phyloP scores from a whole-genome alignment of 805 yeast genomes.

The Yarrowia divulgata region DNA sequence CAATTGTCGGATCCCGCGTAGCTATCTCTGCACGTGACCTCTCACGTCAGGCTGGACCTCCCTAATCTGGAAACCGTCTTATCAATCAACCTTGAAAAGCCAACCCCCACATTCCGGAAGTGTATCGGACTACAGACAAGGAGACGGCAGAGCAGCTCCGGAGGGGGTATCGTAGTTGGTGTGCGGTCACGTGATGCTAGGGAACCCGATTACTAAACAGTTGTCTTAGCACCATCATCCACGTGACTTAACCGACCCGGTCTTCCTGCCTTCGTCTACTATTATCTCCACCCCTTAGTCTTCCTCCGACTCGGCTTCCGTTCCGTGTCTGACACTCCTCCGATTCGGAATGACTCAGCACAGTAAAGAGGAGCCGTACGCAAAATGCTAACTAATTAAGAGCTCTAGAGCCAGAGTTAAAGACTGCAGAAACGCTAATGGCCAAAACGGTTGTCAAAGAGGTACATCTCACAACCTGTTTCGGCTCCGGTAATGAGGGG shows the following conservation, averaged over 20 bases:
- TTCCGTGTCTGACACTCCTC: background rate
- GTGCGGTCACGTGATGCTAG: background rate
- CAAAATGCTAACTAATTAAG: background rate
- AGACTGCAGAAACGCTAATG: too few relatives aligned
- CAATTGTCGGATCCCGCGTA: too few relatives aligned
- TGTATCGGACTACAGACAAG: slow-evolving; percentile 4
- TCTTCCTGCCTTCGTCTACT: background rate
- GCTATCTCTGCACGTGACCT: background rate
- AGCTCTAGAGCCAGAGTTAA: too few relatives aligned
- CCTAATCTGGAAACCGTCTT: background rate
- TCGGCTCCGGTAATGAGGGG: too few relatives aligned
- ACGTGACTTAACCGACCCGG: background rate
- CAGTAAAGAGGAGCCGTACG: background rate
- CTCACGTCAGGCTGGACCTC: background rate
- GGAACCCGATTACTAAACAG: too few relatives aligned
- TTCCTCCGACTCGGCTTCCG: slow-evolving; percentile 30
- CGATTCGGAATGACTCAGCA: slow-evolving; percentile 28
- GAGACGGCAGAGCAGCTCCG: slow-evolving; percentile 15
- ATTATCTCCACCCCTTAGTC: background rate
- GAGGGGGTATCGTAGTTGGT: background rate
- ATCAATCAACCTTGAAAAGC: slow-evolving; percentile 3
- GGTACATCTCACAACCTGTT: too few relatives aligned
- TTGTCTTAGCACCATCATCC: background rate
- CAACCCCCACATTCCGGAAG: slow-evolving; percentile 32
- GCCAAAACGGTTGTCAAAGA: too few relatives aligned